These are phyloP conservation scores for Elsinoe fawcettii DNA, from an alignment of 2,329 filamentous ascomycete genomes.

Conservation along the genomic window DNA sequence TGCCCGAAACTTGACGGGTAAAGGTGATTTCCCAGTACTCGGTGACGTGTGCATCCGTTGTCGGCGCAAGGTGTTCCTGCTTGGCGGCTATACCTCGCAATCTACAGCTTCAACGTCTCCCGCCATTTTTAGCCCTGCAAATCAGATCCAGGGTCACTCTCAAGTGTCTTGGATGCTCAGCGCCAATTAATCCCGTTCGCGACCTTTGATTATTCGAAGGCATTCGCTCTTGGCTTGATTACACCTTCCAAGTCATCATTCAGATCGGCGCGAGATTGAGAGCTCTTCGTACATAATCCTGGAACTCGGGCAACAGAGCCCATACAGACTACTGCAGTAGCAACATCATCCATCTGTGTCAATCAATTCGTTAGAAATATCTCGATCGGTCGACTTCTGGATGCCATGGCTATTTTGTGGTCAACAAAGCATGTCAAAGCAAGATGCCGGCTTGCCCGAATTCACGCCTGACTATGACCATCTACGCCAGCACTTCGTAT, in stretches of 20 bases:
- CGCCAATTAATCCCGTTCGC: not conserved
- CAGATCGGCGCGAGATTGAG: too few relatives aligned
- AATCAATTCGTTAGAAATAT: too few relatives aligned
- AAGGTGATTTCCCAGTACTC: not conserved
- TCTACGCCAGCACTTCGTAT: not conserved
- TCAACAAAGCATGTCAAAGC: too few relatives aligned
- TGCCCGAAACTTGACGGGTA: not conserved
- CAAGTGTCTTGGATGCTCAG: not conserved
- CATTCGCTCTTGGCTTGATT: not conserved
- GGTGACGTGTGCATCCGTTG: not conserved
- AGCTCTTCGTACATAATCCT: too few relatives aligned
- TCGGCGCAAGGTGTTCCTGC: not conserved
- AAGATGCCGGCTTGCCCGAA: too few relatives aligned
- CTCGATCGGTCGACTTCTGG: too few relatives aligned
- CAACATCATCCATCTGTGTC: too few relatives aligned
- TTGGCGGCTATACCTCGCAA: not conserved
- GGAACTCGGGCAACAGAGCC: too few relatives aligned
- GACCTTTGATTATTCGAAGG: not conserved
- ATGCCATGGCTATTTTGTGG: too few relatives aligned
- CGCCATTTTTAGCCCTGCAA: not conserved
- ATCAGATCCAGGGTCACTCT: not conserved
- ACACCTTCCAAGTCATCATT: not conserved
- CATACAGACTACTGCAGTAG: too few relatives aligned
- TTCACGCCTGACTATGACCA: not conserved
- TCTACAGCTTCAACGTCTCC: slow-evolving; percentile 1